Percentiles rank a stretch among this genome's conserved stretches.
Conservation (phyloP, 2,329 filamentous ascomycete species). For the Stagonosporopsis cucurbitacearum region DNA sequence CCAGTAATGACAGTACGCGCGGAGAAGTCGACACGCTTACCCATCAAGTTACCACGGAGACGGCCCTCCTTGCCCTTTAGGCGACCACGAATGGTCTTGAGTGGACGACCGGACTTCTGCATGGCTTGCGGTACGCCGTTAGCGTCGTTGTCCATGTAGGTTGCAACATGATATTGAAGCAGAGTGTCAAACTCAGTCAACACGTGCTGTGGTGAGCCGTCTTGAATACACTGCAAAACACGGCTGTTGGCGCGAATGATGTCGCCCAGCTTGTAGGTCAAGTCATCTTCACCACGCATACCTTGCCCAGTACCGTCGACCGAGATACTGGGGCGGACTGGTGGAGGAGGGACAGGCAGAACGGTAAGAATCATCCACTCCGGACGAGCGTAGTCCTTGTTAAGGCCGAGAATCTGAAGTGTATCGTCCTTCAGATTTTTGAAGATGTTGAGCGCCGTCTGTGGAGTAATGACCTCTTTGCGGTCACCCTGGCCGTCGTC, state of each 20-base stretch:
- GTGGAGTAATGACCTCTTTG: constrained; percentile 81
- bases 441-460: constrained; percentile 85
- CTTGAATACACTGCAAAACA: constrained; percentile 86
- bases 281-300: constrained; percentile 94
- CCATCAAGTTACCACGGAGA: constrained; percentile 98
- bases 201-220: constrained; percentile 91
- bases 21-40: constrained; percentile 94
- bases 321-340: constrained; percentile 94
- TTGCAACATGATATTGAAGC: constrained; percentile 96
- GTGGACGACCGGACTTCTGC: constrained; percentile 94
- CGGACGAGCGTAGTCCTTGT: constrained; percentile 90
- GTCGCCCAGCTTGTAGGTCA: constrained; percentile 98
- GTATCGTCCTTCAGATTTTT: constrained; percentile 83
- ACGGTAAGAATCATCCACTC: constrained; percentile 99
- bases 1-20: constrained; percentile 99
- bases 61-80: constrained; percentile 99
- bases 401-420: constrained; percentile 85
- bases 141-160: constrained; percentile 99
- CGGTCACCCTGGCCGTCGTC: constrained; percentile 73
- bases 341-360: constrained; percentile 91
- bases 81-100: constrained; percentile 95
- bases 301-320: constrained; percentile 94
- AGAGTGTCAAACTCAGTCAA: constrained; percentile 88
- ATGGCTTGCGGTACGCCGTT: constrained; percentile 92
- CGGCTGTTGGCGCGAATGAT: constrained; percentile 98